Base-by-base conservation (phyloP, 1,284 basidiomycete species). In the Thecaphora thlaspeos region DNA sequence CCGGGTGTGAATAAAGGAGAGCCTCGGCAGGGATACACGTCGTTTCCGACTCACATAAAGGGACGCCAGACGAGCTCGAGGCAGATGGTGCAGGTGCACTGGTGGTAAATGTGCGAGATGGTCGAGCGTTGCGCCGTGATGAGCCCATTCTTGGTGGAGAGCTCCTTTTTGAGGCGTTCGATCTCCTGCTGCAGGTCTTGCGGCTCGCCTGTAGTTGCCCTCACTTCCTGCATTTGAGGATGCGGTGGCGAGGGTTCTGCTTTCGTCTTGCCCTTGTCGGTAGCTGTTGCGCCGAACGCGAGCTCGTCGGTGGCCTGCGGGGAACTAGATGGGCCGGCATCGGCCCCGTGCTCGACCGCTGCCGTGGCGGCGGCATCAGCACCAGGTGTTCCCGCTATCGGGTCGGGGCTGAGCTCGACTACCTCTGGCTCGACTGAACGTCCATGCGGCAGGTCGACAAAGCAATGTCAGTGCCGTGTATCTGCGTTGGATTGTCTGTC, bases 21-120 rank as follows among this genome's bases (percentile, higher is more conserved):
- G 28, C 28, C 8, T 7, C 8, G 14, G 8, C 28, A 30, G 28
- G 8, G 28, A 30, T 8, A 7, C 28, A 30, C 14, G 28, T 14
- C 7, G 28, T 7, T 14, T 30, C 28, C 28, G 11, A 28, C 46
- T 47, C 21, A 47, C 22, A 72, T 65, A 36, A 57, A 67, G 8
- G 70, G 70, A 4, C 70, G 56, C 59, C 63, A 72, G 26, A 56
- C 55, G 21, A 68, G 62, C 32, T 72, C 70, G 39, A 72, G 46
- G 38, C 70, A 72, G 32, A 72, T 61, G 44, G 61, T 56, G 44
- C 70, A 72, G 40, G 61, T 48, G 51, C 58, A 68, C 37, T 68
- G 59, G 18, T 43, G 41, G 24, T 70, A 52, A 7, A 71, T 40
- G 38, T 40, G 38, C 8, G 9, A 21, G n/a, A 40, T 40, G 7